Conservation (phyloP, 768 basidiomycete species). For the Pulveroboletus ravenelii region DNA sequence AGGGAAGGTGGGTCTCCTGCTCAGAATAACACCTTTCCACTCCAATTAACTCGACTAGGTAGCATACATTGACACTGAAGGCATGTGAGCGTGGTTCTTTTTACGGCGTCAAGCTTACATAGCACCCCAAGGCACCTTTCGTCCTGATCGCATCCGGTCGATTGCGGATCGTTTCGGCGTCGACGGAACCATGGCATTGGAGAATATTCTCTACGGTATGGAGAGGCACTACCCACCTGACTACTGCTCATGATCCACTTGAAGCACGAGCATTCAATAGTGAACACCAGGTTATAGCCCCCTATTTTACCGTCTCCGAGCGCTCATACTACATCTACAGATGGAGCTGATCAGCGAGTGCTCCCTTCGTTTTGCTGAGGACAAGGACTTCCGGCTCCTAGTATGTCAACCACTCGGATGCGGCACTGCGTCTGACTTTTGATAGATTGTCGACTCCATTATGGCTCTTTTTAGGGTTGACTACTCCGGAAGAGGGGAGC, state of each 20-base stretch:
- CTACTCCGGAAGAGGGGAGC: conserved; percentile 87
- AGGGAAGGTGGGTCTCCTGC: conserved; percentile 57
- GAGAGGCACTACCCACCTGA: not conserved
- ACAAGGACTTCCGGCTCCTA: conserved; percentile 75
- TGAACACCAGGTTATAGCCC: conserved; percentile 71
- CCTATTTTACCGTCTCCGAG: not conserved
- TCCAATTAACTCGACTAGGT: conserved; percentile 42
- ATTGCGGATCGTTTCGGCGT: conserved; percentile 94
- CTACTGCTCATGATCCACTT: conserved; percentile 7
- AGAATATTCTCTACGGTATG: conserved; percentile 87
- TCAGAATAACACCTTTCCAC: conserved; percentile 1
- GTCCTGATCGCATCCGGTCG: conserved; percentile 86
- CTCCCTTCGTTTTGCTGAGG: conserved; percentile 83
- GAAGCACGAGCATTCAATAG: conserved; percentile 86
- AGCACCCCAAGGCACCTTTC: conserved; percentile 70
- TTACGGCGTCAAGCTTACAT: conserved; percentile 20
- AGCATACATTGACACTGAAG: conserved; percentile 91
- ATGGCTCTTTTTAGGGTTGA: conserved; percentile 97
- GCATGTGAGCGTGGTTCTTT: conserved; percentile 25
- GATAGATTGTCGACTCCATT: conserved; percentile 89
- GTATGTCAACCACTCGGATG: conserved; percentile 32
- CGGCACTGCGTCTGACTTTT: conserved; percentile 6
- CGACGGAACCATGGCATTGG: conserved; percentile 80
- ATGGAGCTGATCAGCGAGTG: conserved; percentile 93
- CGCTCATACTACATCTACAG: conserved; percentile 32